Evolutionary conservation across 768 basidiomycete genomes (phyloP), one percentile per base, ranked within the genome.

Genomic region (Suillus fuscotomentosus): DNA sequence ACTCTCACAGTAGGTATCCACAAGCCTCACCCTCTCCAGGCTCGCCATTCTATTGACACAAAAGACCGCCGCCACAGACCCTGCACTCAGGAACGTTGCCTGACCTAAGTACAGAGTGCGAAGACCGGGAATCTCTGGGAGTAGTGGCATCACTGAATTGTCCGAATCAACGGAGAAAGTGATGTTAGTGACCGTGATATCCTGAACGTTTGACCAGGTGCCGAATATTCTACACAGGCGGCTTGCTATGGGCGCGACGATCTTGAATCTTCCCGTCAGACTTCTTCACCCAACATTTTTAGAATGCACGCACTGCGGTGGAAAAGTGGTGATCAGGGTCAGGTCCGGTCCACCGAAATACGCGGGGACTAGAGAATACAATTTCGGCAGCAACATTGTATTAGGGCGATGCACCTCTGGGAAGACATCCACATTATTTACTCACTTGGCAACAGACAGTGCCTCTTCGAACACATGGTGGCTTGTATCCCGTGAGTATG

Each of bases 271-370:
- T 34, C 11, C n/a, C 13, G 41, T 41, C 14, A 42, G 42, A 39
- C 17, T 22, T 47, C 9, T 43, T 24, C n/a, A 9, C 5, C 15
- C 63, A 41, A 42, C 11, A 38, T 17, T 13, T 24, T 50, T 36
- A 56, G 15, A 41, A 6, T 34, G 24, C 20, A 78, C 83, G 67
- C 69, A 87, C 87, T 38, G 86, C 85, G n/a, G 77, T 84, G 1
- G 86, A 86, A 68, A 87, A 85, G 67, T 88, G 84, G 64, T 88
- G 86, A 14, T 81, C 82, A 31, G 86, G 86, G 68, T 86, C 86
- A 5, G 84, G 86, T 3, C 86, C 84, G n/a, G 76, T 82, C 88
- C 88, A 88, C 24, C 74, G 74, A 67, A 87, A 87, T 67, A 70
- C 53, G 73, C 75, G 41, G 84, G 85, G 60, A 84, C 75, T 85